Percentiles rank a stretch among this genome's conserved stretches.
These are phyloP conservation scores for Stevia rebaudiana DNA, from an alignment of 140 eudicot species.

Conservation along the genomic window DNA sequence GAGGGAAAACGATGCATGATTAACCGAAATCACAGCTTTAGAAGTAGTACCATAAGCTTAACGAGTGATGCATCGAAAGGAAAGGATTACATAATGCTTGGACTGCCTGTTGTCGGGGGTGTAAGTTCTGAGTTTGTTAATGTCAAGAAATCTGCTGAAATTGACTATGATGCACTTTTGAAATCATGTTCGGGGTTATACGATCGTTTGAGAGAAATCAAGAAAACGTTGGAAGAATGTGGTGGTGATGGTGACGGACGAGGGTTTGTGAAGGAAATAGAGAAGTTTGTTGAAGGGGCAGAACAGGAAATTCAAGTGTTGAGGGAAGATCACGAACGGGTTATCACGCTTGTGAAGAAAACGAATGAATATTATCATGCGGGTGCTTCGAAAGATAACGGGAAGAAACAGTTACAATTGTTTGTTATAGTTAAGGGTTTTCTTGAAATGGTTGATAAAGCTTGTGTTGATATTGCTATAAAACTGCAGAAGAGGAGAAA, in stretches of 20 bases:
- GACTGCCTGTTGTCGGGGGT: slow-evolving; percentile 84
- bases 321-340: slow-evolving; percentile 53
- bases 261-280: slow-evolving; percentile 57
- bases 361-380: slow-evolving; percentile 78
- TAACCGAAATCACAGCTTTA: slow-evolving; percentile 50
- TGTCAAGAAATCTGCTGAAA: slow-evolving; percentile 69
- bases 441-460: slow-evolving; percentile 76
- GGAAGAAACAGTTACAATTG: slow-evolving; percentile 52
- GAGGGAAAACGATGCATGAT: slow-evolving; percentile 84
- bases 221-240: slow-evolving; percentile 37
- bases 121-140: slow-evolving; percentile 64
- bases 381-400: slow-evolving; percentile 64
- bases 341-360: slow-evolving; percentile 59
- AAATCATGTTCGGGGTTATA: slow-evolving; percentile 38
- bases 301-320: slow-evolving; percentile 48
- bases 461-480: slow-evolving; percentile 72
- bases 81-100: slow-evolving; percentile 69
- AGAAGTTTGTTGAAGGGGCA: slow-evolving; percentile 50
- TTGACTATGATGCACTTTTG: slow-evolving; percentile 49
- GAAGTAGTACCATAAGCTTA: slow-evolving; percentile 23
- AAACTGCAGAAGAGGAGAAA: slow-evolving; percentile 63
- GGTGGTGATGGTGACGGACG: slow-evolving; percentile 38
- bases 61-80: slow-evolving; percentile 29
- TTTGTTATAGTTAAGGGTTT: slow-evolving; percentile 69
- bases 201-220: slow-evolving; percentile 39